Conservation (phyloP, 2,329 filamentous ascomycete genomes). For the Leptographium galeiforme region DNA sequence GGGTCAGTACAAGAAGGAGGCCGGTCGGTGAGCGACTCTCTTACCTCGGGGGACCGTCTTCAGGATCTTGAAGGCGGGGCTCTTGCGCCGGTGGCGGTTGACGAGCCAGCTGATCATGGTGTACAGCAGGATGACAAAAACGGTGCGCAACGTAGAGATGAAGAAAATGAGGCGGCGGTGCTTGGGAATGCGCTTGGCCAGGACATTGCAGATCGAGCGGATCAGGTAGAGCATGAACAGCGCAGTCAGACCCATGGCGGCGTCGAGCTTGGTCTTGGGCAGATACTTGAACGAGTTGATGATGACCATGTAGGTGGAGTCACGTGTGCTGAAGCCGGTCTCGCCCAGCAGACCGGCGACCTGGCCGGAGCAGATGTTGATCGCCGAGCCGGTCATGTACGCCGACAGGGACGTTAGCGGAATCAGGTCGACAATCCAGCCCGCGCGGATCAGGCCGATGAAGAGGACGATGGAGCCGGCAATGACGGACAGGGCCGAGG, state of each 20-base stretch:
- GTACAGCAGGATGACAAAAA: conserved; percentile 83
- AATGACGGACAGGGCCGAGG: conserved; percentile 66
- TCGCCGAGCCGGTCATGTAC: conserved; percentile 92
- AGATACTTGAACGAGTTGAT: conserved; percentile 72
- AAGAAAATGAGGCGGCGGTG: conserved; percentile 75
- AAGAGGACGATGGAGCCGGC: conserved; percentile 63
- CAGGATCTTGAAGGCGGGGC: conserved; percentile 62
- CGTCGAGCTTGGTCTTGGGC: conserved; percentile 55
- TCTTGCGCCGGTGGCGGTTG: conserved; percentile 50
- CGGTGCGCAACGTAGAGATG: conserved; percentile 75
- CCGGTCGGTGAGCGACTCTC: too few relatives aligned
- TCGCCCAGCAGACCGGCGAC: conserved; percentile 73
- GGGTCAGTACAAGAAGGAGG: too few relatives aligned
- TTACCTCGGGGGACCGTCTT: conserved; percentile 53
- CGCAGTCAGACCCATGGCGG: conserved; percentile 77
- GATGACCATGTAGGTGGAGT: conserved; percentile 66
- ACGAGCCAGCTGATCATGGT: conserved; percentile 80
- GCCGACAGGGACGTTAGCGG: conserved; percentile 80
- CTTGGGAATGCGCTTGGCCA: conserved; percentile 55
- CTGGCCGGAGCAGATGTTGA: conserved; percentile 79
- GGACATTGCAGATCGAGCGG: conserved; percentile 48
- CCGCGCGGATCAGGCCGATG: conserved; percentile 66
- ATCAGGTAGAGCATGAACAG: conserved; percentile 66
- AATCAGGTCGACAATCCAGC: conserved; percentile 89
- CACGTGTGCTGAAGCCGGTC: conserved; percentile 46